phyloP scores from a whole-genome alignment of 2,329 filamentous ascomycete genomes.

The Pseudocercospora musae region DNA sequence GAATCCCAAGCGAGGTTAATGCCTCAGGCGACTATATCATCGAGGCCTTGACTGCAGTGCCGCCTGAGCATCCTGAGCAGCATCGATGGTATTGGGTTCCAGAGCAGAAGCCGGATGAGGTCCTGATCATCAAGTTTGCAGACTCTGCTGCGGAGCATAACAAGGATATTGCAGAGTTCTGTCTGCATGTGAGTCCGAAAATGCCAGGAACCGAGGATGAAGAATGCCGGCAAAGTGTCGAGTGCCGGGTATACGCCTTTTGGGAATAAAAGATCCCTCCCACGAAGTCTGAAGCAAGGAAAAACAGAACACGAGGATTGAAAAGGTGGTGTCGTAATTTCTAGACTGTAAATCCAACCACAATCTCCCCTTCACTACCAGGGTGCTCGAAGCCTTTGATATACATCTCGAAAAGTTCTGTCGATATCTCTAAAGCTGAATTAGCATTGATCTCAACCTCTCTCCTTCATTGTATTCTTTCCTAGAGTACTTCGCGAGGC shows the following conservation, averaged over 20 bases:
- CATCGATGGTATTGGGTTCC: constrained; percentile 23
- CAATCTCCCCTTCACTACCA: constrained; percentile 2
- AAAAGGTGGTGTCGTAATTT: neutral
- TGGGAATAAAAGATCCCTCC: constrained; percentile 11
- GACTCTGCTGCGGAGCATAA: constrained; percentile 14
- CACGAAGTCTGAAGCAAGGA: neutral
- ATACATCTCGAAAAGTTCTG: constrained; percentile 5
- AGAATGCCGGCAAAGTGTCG: constrained; percentile 17
- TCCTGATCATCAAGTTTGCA: constrained; percentile 21
- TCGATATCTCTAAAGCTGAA: constrained; percentile 11
- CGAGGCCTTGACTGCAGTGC: constrained; percentile 11
- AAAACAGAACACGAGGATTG: neutral
- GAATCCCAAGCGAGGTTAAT: constrained; percentile 14
- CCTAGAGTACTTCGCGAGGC: constrained; percentile 6
- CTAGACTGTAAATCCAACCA: constrained; percentile 8
- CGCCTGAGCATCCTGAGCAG: constrained; percentile 12
- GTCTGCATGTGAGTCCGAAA: constrained; percentile 18
- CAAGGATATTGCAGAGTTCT: constrained; percentile 11
- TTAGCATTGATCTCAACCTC: constrained; percentile 7
- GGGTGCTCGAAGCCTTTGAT: constrained; percentile 12
- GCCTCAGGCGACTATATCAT: constrained; percentile 18
- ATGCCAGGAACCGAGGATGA: constrained; percentile 12
- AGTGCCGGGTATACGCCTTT: constrained; percentile 18
- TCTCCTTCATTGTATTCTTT: neutral
- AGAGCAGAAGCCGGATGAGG: constrained; percentile 20